Evolutionary conservation across 305 asterid genomes (phyloP).

Genomic region (Petunia hybrid): DNA sequence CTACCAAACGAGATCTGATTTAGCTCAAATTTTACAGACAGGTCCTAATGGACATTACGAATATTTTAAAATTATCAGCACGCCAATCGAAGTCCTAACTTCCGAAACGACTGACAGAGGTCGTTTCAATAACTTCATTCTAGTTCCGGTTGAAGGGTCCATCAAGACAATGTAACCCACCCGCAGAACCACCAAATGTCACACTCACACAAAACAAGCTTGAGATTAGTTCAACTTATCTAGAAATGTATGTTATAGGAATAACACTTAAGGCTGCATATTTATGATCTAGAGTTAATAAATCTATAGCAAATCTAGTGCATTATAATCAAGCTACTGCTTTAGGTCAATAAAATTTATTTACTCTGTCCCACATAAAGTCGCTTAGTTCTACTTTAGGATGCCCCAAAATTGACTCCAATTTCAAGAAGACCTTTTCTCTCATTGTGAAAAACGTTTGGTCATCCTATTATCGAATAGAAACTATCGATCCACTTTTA

Average conservation of each 20-base stretch:
- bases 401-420: background rate
- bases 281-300: background rate
- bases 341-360: background rate
- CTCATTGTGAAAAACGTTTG: background rate
- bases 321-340: background rate
- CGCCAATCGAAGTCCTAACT: too few species aligned
- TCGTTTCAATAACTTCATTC: conserved; percentile 64
- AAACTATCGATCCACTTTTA: background rate
- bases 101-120: too few species aligned
- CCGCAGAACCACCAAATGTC: conserved; percentile 52
- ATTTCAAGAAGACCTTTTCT: background rate
- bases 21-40: too few species aligned
- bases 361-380: background rate
- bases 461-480: background rate
- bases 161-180: conserved; percentile 95
- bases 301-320: conserved; percentile 8
- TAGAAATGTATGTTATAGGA: background rate
- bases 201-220: conserved; percentile 36
- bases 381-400: conserved; percentile 1
- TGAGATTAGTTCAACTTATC: conserved; percentile 15
- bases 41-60: too few species aligned
- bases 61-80: too few species aligned
- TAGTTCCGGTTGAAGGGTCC: conserved; percentile 66
- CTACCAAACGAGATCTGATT: too few species aligned
- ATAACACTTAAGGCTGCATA: background rate